Percentiles rank a stretch among this genome's conserved stretches.
phyloP scores from a whole-genome alignment of 345 rosid species.

The Rhodamnia argentea region DNA sequence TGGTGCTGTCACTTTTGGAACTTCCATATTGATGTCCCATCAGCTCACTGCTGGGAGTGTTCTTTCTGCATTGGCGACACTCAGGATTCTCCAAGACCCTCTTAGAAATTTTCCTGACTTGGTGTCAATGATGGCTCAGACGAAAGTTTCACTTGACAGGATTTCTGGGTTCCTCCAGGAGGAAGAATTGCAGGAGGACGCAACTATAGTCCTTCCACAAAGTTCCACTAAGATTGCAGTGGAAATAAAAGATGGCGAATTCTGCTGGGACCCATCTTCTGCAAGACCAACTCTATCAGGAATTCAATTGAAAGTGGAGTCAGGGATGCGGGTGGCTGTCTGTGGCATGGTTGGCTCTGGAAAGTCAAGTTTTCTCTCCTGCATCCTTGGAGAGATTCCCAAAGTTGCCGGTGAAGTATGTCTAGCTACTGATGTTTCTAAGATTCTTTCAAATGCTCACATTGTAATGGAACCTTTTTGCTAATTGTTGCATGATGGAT shows the following conservation, averaged over 20 bases:
- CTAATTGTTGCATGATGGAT: not conserved
- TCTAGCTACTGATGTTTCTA: conserved; percentile 4
- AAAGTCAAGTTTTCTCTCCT: conserved; percentile 95
- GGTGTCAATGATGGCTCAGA: conserved; percentile 99
- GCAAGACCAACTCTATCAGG: conserved; percentile 66
- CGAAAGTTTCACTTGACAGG: conserved; percentile 97
- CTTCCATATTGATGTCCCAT: conserved; percentile 76
- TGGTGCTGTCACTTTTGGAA: conserved; percentile 85
- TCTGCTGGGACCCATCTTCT: conserved; percentile 78
- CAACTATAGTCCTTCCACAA: conserved; percentile 68
- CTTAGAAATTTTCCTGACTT: conserved; percentile 97
- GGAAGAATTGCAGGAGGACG: conserved; percentile 94
- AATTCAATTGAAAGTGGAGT: conserved; percentile 70
- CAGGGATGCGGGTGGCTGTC: conserved; percentile 98
- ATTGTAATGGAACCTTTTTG: not conserved
- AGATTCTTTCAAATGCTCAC: not conserved
- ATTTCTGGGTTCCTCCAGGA: conserved; percentile 93
- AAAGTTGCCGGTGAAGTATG: conserved; percentile 97
- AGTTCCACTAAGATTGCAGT: conserved; percentile 59
- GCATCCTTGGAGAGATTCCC: conserved; percentile 97
- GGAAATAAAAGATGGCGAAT: conserved; percentile 74
- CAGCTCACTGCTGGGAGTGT: conserved; percentile 97
- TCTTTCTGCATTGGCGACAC: conserved; percentile 97
- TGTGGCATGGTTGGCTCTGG: conserved; percentile 99
- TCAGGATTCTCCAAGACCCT: conserved; percentile 98